Base-by-base conservation (phyloP, 2,329 filamentous ascomycete genomes). In the Trichophaea hybrida region DNA sequence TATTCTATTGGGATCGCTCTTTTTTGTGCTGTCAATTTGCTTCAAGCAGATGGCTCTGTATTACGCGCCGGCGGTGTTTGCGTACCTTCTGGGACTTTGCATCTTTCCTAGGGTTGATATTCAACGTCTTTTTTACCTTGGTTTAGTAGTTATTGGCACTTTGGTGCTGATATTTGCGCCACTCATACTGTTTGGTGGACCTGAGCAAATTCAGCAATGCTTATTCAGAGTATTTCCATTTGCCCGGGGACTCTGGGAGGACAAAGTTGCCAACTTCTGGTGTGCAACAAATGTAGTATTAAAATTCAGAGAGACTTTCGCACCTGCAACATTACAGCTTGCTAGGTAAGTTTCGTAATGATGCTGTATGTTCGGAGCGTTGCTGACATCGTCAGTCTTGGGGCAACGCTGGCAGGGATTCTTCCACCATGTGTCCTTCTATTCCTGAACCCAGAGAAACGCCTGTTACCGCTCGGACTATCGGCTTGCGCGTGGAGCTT, bases 21-120 rank as follows among this genome's bases (percentile, higher is more conserved):
- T 95, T 75, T 98, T 98, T 68, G 93, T 98, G 5, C 82, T 81
- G 13, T 87, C 91, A 2, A 76, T 98, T n/a, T 88, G 88, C 5
- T 98, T 97, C 77, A 98, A 98, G 76, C 93, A 98, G 73, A 98
- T 98, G 94, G 91, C 91, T 0, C 78, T 98, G 13, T 98, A 97
- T 75, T 98, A 96, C 72, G 89, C 94, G 2, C 90, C 94, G 12
- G 84, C 85, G 17, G 84, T 97, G 59, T 97, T 97, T 71, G 85
- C 88, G 35, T 98, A 90, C 69, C 81, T 98, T 1, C 76, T 97
- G 0, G 93, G 91, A 6, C 82, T 84, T 69, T 96, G 90, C 70
- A 62, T 64, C 49, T 60, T 58, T 50, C 53, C 65, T 8, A 61
- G 57, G 33, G 72, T 89, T 6, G 76, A 97, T 1, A 77, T 94